These are phyloP conservation scores for Cercis canadensis DNA, from an alignment of 306 rosid species.

Conservation along the genomic window DNA sequence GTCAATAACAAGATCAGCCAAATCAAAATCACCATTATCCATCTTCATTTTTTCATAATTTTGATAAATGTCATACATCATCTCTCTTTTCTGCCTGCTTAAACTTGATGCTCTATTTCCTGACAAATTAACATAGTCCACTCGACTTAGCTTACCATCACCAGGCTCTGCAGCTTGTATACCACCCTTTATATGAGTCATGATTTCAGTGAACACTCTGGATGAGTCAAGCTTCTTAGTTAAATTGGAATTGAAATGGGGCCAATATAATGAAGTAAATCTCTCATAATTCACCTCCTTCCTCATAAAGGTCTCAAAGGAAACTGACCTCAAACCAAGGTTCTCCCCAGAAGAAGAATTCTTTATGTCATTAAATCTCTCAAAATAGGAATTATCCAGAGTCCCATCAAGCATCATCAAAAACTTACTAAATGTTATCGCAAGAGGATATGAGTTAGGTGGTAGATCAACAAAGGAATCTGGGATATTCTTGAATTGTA, in stretches of 20 bases:
- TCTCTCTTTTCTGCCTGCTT: conserved; percentile 50
- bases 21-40: conserved; percentile 70
- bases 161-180: conserved; percentile 39
- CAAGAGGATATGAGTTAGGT: conserved; percentile 64
- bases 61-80: conserved; percentile 59
- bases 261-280: conserved; percentile 72
- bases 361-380: conserved; percentile 51
- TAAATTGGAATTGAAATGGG: conserved; percentile 59
- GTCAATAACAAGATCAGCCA: conserved; percentile 74
- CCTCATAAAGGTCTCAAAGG: conserved; percentile 58
- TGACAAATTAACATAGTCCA: conserved; percentile 54
- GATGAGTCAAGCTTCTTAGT: conserved; percentile 70
- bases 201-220: conserved; percentile 69
- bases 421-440: conserved; percentile 76
- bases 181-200: conserved; percentile 80
- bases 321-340: conserved; percentile 50
- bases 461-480: conserved; percentile 68
- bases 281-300: conserved; percentile 72
- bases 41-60: conserved; percentile 72
- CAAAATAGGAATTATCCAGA: conserved; percentile 69
- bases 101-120: conserved; percentile 55
- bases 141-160: conserved; percentile 55
- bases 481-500: conserved; percentile 54
- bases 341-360: conserved; percentile 26
- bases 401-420: conserved; percentile 89